Percentiles rank a stretch among this genome's conserved stretches.
phyloP scores from a whole-genome alignment of 768 basidiomycete genomes.

The Lentinula detonsa region DNA sequence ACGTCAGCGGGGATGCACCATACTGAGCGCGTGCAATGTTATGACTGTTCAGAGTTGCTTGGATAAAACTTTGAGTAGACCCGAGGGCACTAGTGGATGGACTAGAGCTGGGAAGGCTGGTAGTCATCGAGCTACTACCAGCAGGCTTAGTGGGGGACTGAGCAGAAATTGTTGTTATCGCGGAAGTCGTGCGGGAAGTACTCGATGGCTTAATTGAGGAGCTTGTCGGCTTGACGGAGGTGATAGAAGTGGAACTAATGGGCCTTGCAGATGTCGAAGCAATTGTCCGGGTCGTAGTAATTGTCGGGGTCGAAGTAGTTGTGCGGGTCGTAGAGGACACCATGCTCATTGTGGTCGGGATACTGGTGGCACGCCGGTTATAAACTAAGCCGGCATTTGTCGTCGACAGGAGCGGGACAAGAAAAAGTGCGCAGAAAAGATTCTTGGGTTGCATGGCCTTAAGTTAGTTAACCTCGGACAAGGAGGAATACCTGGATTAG shows the following conservation, averaged over 20 bases:
- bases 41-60: constrained; percentile 9
- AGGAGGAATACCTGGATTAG: too few relatives aligned
- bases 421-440: not conserved
- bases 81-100: not conserved
- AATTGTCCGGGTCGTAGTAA: not conserved
- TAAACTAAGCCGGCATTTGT: not conserved
- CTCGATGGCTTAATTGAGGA: not conserved
- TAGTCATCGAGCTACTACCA: not conserved
- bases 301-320: too few relatives aligned
- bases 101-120: not conserved
- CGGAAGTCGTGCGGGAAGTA: not conserved
- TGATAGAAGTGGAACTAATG: not conserved
- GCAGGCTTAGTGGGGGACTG: not conserved
- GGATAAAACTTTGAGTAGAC: not conserved
- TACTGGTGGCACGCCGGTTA: not conserved
- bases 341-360: not conserved
- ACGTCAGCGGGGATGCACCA: constrained; percentile 17
- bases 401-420: not conserved
- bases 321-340: not conserved
- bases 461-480: too few relatives aligned
- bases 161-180: not conserved
- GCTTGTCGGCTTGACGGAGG: not conserved
- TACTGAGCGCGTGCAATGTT: constrained; percentile 17
- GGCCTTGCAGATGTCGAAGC: not conserved
- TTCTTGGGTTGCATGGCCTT: not conserved